Conservation (phyloP, 1,139 yeast species). For the Lipomyces yarrowii region DNA sequence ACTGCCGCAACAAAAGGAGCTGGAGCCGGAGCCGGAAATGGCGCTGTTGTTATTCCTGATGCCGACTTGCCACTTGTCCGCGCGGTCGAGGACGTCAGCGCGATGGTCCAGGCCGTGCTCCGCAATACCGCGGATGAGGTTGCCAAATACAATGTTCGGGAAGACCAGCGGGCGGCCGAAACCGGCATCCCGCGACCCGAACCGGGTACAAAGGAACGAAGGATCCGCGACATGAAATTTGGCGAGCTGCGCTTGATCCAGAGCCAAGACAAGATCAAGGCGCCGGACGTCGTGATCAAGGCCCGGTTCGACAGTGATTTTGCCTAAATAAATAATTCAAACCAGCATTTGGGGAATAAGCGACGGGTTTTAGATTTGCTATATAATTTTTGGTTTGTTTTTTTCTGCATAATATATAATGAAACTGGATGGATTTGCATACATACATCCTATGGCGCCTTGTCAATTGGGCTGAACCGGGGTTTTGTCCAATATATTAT, state of each 20-base stretch:
- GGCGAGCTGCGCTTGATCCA: conserved; percentile 37
- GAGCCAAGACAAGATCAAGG: conserved; percentile 21
- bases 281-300: conserved; percentile 6
- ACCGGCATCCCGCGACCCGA: conserved; percentile 19
- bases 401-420: background rate
- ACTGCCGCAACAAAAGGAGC: conserved; percentile 6
- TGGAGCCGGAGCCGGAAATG: too few relatives aligned
- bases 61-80: conserved; percentile 37
- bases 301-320: conserved; percentile 13
- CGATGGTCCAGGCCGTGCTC: conserved; percentile 54
- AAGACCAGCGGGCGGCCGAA: conserved; percentile 7
- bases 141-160: conserved; percentile 11
- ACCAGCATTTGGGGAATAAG: background rate
- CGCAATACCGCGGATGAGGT: conserved; percentile 32
- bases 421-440: too few relatives aligned
- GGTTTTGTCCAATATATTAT: too few relatives aligned
- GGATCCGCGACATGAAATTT: conserved; percentile 33
- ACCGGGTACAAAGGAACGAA: conserved; percentile 25
- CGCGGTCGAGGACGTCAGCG: conserved; percentile 54
- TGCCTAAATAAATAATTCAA: background rate
- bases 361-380: background rate
- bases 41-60: background rate
- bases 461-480: too few relatives aligned
- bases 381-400: too few relatives aligned
- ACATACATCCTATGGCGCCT: too few relatives aligned